Evolutionary conservation across 1,284 basidiomycete species (phyloP).

Genomic region (Ustilago cynodontis): DNA sequence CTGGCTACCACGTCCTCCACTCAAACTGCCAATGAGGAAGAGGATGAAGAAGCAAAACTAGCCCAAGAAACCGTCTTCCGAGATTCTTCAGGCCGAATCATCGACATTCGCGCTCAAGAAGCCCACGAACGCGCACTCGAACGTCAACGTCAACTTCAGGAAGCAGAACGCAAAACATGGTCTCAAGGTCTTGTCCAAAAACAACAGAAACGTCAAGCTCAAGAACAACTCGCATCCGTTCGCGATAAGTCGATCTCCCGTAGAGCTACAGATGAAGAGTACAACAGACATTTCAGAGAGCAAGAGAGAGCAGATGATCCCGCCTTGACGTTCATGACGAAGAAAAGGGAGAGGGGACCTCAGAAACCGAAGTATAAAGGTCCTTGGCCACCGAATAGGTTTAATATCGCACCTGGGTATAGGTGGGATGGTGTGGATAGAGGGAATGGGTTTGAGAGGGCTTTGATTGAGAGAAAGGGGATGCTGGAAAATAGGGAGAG

Average conservation of each 20-base stretch:
- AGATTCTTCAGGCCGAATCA: slow-evolving; percentile 85
- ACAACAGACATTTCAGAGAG: slow-evolving; percentile 85
- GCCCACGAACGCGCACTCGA: slow-evolving; percentile 78
- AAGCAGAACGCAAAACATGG: slow-evolving; percentile 94
- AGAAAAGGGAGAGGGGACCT: slow-evolving; percentile 77
- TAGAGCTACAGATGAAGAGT: slow-evolving; percentile 81
- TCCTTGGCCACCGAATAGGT: slow-evolving; percentile 90
- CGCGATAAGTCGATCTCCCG: slow-evolving; percentile 13
- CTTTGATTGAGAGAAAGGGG: slow-evolving; percentile 70
- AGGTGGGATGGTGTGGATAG: slow-evolving; percentile 84
- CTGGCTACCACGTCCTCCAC: background rate
- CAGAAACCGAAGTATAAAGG: slow-evolving; percentile 86
- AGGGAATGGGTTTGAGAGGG: slow-evolving; percentile 94
- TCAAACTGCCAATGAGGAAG: slow-evolving; percentile 28
- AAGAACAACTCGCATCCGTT: slow-evolving; percentile 14
- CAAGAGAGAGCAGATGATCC: slow-evolving; percentile 93
- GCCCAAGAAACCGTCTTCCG: slow-evolving; percentile 91
- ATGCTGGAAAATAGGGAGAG: slow-evolving; percentile 28
- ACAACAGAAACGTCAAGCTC: slow-evolving; percentile 76
- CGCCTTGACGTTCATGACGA: slow-evolving; percentile 89
- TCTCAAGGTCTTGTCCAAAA: slow-evolving; percentile 83
- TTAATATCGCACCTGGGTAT: slow-evolving; percentile 92
- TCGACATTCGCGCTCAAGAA: slow-evolving; percentile 85
- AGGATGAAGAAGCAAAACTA: slow-evolving; percentile 69
- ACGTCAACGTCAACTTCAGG: slow-evolving; percentile 70